A percentile compares a stretch with the other conserved stretches of the same genome.
Conservation (phyloP, 805 yeast species). For the Alloascoidea hylecoeti region DNA sequence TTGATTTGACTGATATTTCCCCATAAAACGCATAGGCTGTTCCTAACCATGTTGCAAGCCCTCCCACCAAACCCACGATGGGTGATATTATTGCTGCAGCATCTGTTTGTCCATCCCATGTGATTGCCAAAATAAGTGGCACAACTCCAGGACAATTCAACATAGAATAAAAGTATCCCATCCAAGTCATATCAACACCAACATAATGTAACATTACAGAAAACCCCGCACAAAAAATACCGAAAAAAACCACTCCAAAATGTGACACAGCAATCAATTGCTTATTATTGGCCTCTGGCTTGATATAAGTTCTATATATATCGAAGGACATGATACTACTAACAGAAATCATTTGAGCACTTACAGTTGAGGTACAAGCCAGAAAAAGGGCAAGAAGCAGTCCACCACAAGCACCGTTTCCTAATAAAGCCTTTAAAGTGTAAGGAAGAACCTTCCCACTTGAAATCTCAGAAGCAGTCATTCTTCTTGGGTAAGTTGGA, state of each 20-base stretch:
- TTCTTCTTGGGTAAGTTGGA: constrained; percentile 63
- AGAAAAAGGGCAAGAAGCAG: constrained; percentile 60
- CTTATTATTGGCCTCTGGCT: constrained; percentile 66
- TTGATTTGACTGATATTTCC: too few species aligned
- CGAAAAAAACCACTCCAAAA: constrained; percentile 38
- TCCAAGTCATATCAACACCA: constrained; percentile 69
- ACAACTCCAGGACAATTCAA: too few species aligned
- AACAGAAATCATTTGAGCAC: constrained; percentile 76
- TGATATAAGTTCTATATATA: constrained; percentile 59
- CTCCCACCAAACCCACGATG: too few species aligned
- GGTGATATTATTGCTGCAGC: too few species aligned
- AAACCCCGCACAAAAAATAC: constrained; percentile 57
- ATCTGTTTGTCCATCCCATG: too few species aligned
- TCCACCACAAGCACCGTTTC: constrained; percentile 77
- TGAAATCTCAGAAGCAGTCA: constrained; percentile 50
- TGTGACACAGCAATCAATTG: constrained; percentile 53
- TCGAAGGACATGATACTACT: constrained; percentile 73
- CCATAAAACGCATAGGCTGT: constrained; percentile 27
- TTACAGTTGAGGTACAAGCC: constrained; percentile 83
- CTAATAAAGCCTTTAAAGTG: constrained; percentile 68
- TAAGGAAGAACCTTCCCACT: constrained; percentile 51
- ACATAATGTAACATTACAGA: constrained; percentile 73
- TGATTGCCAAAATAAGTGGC: too few species aligned
- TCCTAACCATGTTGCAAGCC: constrained; percentile 30
- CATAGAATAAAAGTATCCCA: too few species aligned